Conservation (phyloP, 306 rosid genomes). For the Cyamopsis tetragonoloba region DNA sequence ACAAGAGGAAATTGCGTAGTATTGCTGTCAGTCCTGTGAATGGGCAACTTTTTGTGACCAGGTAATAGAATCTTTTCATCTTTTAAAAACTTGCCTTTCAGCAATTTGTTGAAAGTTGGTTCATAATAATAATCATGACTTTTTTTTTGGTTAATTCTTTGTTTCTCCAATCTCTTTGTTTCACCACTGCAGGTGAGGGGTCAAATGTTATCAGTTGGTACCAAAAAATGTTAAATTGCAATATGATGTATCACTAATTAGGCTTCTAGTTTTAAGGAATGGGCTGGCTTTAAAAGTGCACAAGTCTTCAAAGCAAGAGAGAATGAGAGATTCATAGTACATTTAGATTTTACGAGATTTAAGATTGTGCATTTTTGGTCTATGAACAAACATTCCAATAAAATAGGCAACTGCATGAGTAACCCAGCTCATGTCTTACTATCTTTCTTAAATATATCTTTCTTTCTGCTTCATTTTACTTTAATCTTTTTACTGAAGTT, state of each 20-base stretch:
- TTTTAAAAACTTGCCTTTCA: conserved; percentile 1
- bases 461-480: neutral
- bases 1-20: conserved; percentile 87
- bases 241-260: neutral
- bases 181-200: neutral
- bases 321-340: neutral
- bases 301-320: neutral
- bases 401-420: neutral
- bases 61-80: conserved; percentile 43
- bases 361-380: neutral
- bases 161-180: conserved; percentile 1
- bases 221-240: neutral
- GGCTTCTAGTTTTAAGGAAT: neutral
- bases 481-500: neutral
- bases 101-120: conserved; percentile 5
- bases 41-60: conserved; percentile 82
- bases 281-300: neutral
- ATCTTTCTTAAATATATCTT: neutral
- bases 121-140: neutral
- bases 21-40: conserved; percentile 75
- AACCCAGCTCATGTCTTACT: neutral
- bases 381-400: neutral
- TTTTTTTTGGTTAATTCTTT: neutral
- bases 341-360: neutral
- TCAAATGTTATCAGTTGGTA: neutral